These are phyloP conservation scores for Celoporthe dispersa DNA, from an alignment of 2,329 filamentous ascomycete species.

Conservation along the genomic window DNA sequence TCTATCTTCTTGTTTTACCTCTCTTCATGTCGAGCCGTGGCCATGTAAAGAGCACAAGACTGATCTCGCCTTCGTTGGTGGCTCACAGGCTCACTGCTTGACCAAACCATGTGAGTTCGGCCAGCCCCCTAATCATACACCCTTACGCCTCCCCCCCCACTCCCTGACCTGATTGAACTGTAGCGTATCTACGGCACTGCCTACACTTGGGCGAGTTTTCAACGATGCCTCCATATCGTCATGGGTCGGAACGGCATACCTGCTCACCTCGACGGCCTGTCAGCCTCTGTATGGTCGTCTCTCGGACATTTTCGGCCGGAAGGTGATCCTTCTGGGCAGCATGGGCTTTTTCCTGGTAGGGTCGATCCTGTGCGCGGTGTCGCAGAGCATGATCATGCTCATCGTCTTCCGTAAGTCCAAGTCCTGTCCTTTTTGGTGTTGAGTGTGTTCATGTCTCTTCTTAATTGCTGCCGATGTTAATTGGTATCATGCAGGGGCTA, in stretches of 20 bases:
- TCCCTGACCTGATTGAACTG: not conserved
- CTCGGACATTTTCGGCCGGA: constrained; percentile 64
- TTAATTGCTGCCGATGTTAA: not conserved
- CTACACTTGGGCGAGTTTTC: constrained; percentile 15
- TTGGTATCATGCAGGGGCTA: constrained; percentile 14
- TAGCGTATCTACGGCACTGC: constrained; percentile 15
- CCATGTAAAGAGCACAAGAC: not conserved
- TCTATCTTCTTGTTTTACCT: not conserved
- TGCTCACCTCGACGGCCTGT: constrained; percentile 63
- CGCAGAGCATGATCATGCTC: constrained; percentile 27
- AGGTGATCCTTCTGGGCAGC: constrained; percentile 23
- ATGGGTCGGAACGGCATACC: constrained; percentile 56
- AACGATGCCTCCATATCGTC: constrained; percentile 37
- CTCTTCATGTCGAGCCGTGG: not conserved
- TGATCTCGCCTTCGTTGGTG: not conserved
- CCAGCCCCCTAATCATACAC: too few species aligned
- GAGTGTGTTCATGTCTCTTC: not conserved
- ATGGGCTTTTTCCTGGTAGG: constrained; percentile 29
- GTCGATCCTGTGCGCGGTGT: constrained; percentile 28
- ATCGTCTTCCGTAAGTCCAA: constrained; percentile 27
- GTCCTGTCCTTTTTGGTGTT: not conserved
- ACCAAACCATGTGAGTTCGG: constrained; percentile 14
- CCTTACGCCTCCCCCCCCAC: not conserved
- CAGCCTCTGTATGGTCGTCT: constrained; percentile 65
- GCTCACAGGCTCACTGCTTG: constrained; percentile 5